Conservation (phyloP, 2,329 filamentous ascomycete genomes). For the Phyllosticta citriasiana region DNA sequence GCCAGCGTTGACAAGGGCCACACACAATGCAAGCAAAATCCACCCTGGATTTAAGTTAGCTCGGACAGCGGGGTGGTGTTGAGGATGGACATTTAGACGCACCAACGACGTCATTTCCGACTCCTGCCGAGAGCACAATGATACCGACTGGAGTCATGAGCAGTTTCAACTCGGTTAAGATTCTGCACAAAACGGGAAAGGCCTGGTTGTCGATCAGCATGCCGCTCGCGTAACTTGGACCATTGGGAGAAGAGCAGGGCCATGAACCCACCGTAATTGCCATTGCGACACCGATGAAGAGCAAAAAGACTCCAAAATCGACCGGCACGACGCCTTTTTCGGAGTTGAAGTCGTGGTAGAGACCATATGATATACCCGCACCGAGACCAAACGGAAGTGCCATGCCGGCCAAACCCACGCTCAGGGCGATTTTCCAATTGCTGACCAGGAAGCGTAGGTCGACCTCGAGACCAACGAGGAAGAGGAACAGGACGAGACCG, state of each 20-base stretch:
- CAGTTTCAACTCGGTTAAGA: slow-evolving; percentile 81
- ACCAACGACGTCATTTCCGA: slow-evolving; percentile 79
- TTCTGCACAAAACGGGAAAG: slow-evolving; percentile 86
- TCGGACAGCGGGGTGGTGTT: neutral
- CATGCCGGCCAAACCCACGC: slow-evolving; percentile 73
- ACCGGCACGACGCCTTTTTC: slow-evolving; percentile 49
- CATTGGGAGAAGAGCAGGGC: neutral
- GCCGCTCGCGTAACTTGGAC: neutral
- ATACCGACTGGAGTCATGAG: slow-evolving; percentile 73
- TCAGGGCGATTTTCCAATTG: slow-evolving; percentile 72
- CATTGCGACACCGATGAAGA: slow-evolving; percentile 88
- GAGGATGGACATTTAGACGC: slow-evolving; percentile 10
- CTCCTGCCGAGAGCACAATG: slow-evolving; percentile 80
- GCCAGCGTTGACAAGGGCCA: slow-evolving; percentile 82
- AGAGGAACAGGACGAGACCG: slow-evolving; percentile 75
- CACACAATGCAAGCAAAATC: slow-evolving; percentile 86
- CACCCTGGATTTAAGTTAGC: slow-evolving; percentile 42
- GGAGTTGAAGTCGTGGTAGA: slow-evolving; percentile 62
- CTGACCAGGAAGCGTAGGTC: slow-evolving; percentile 66
- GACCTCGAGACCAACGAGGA: slow-evolving; percentile 79
- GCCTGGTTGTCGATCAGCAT: slow-evolving; percentile 32
- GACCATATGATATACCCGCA: slow-evolving; percentile 67
- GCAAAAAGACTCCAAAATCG: slow-evolving; percentile 51
- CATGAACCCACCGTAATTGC: slow-evolving; percentile 62
- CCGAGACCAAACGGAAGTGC: slow-evolving; percentile 73